Evolutionary conservation across 129 eudicot species (phyloP).

Genomic region (Oenanthe sinensis): DNA sequence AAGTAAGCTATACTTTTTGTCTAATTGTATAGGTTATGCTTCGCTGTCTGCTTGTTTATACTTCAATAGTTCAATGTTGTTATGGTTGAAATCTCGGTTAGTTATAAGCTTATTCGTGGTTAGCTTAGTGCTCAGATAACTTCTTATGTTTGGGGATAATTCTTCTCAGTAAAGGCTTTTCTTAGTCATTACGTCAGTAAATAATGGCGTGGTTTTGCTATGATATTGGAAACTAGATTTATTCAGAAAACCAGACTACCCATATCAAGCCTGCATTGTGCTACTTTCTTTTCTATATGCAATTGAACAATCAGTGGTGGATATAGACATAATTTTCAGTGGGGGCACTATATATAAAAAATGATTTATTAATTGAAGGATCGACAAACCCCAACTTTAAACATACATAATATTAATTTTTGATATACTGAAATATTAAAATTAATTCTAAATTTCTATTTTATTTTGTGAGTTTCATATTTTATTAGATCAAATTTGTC

Average conservation of each 20-base stretch:
- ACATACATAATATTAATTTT: no score
- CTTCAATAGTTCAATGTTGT: neutral
- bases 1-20: constrained; percentile 36
- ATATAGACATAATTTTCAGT: no score
- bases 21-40: neutral
- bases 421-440: no score
- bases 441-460: no score
- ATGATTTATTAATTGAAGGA: no score
- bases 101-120: neutral
- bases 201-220: neutral
- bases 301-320: neutral
- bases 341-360: no score
- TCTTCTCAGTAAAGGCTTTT: neutral
- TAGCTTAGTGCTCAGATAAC: neutral
- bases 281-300: neutral
- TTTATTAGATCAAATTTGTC: no score
- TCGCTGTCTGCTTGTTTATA: neutral
- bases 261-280: neutral
- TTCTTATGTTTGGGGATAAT: neutral
- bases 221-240: neutral
- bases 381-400: no score
- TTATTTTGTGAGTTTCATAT: no score
- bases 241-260: neutral
- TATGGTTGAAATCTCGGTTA: neutral
- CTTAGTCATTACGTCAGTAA: neutral